Evolutionary conservation across 2,329 filamentous ascomycete species (phyloP).

Genomic region (Fusarium gaditjirri): DNA sequence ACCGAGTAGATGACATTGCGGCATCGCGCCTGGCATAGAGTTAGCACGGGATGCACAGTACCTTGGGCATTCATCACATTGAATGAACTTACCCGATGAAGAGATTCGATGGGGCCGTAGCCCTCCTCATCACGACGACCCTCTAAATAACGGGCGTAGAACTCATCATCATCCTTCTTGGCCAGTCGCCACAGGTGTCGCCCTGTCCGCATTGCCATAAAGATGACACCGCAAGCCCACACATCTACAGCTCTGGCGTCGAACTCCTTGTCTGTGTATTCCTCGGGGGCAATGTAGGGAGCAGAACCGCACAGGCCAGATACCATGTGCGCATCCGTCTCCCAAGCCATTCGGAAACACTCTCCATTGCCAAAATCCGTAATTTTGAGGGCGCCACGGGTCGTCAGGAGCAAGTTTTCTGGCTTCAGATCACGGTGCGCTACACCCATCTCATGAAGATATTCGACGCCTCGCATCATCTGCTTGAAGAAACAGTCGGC

Average conservation of each 20-base stretch:
- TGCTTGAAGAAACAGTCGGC: conserved; percentile 99
- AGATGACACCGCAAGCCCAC: conserved; percentile 98
- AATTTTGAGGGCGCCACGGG: conserved; percentile 92
- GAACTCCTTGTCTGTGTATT: conserved; percentile 95
- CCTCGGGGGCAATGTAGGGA: conserved; percentile 96
- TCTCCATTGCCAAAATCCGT: conserved; percentile 99
- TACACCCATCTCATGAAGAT: conserved; percentile 99
- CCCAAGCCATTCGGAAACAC: conserved; percentile 99
- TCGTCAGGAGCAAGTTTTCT: conserved; percentile 94
- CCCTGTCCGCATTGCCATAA: conserved; percentile 99
- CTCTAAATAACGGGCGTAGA: conserved; percentile 93
- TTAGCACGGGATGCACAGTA: conserved; percentile 19
- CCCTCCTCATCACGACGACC: conserved; percentile 94
- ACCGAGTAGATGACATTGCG: conserved; percentile 99
- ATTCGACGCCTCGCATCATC: conserved; percentile 98
- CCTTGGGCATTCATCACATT: neutral
- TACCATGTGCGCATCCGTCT: conserved; percentile 98
- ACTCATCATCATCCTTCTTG: conserved; percentile 96
- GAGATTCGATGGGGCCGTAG: conserved; percentile 93
- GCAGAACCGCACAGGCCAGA: conserved; percentile 95
- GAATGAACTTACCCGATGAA: conserved; percentile 81
- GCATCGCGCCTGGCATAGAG: conserved; percentile 78
- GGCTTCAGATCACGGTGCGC: conserved; percentile 97
- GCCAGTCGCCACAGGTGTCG: conserved; percentile 97
- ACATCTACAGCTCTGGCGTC: conserved; percentile 97